Evolutionary conservation across 1,284 basidiomycete genomes (phyloP), one percentile per base, ranked within the genome.

Genomic region (Xanthoconium separans): DNA sequence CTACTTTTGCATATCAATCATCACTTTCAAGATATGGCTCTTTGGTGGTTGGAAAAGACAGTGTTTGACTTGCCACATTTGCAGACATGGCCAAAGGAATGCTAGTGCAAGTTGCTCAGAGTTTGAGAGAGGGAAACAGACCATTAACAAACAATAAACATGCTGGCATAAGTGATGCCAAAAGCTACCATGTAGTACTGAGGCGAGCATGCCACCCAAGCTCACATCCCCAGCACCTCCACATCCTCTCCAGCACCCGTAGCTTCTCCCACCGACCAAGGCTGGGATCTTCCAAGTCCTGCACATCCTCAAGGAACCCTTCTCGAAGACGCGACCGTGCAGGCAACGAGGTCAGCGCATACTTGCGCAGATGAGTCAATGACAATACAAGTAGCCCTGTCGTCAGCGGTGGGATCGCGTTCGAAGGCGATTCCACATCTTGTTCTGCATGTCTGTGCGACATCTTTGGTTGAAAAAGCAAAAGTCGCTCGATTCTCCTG

Each of bases 261-360:
- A 91, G 69, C 72, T 94, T 94, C 63, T 89, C 89, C 39, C 75
- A 75, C 43, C 85, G 76, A 10, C 80, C 80, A 47, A 94, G 67
- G 50, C 72, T 74, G 1, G 89, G 84, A 64, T 91, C 82, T 70
- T 96, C 94, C 48, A 98, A 71, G 69, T 95, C 89, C 15, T 78
- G 76, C 2, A 98, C 80, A 67, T 99, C 96, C 53, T 91, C 85
- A 60, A 97, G 70, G 71, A 97, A 95, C 1, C 86, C 87, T 54
- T 86, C 79, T 16, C 82, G 79, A n/a, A 89, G 69, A 18, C 82
- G 75, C n/a, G 83, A 84, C 45, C 77, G 75, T 18, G 68, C 58
- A 13, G 86, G 85, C 20, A 89, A 68, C 58, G 69, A 73, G 11
- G 59, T 70, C 67, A 84, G 77, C 1, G 79, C 89, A 61, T 83